Percentiles rank a stretch among this genome's conserved stretches.
These are phyloP conservation scores for Knoxdaviesia capensis DNA, from an alignment of 2,329 filamentous ascomycete species.

Conservation along the genomic window DNA sequence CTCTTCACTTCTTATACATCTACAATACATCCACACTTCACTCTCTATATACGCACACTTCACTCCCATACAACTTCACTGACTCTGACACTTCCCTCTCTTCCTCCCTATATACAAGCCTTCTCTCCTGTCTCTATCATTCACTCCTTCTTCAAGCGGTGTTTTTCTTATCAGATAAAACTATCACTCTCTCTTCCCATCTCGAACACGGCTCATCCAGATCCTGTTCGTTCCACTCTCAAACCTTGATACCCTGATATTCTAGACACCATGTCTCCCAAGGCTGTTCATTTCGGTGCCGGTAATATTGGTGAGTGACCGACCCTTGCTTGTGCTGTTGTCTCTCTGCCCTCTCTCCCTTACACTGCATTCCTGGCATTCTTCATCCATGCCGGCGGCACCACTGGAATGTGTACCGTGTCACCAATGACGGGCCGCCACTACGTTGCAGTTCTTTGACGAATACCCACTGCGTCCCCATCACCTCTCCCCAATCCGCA, in stretches of 20 bases:
- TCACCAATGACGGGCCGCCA: neutral
- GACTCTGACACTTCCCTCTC: neutral
- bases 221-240: neutral
- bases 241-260: neutral
- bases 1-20: neutral
- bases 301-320: conserved; percentile 51
- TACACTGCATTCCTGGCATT: too few species aligned
- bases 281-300: conserved; percentile 65
- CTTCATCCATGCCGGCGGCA: too few species aligned
- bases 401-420: too few species aligned
- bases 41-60: neutral
- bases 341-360: neutral
- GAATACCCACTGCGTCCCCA: neutral
- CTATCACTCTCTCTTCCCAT: too few species aligned
- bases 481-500: too few species aligned
- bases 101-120: neutral
- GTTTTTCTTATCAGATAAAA: too few species aligned
- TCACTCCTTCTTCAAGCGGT: too few species aligned
- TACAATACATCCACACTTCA: neutral
- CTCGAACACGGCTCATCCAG: too few species aligned
- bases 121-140: too few species aligned
- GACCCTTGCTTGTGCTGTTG: neutral
- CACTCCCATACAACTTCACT: neutral
- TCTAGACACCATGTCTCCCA: conserved; percentile 21
- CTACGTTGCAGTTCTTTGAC: neutral